Evolutionary conservation across 495 filamentous ascomycete genomes (phyloP), one percentile per base, ranked within the genome.

Genomic region (Immersiella caudata): DNA sequence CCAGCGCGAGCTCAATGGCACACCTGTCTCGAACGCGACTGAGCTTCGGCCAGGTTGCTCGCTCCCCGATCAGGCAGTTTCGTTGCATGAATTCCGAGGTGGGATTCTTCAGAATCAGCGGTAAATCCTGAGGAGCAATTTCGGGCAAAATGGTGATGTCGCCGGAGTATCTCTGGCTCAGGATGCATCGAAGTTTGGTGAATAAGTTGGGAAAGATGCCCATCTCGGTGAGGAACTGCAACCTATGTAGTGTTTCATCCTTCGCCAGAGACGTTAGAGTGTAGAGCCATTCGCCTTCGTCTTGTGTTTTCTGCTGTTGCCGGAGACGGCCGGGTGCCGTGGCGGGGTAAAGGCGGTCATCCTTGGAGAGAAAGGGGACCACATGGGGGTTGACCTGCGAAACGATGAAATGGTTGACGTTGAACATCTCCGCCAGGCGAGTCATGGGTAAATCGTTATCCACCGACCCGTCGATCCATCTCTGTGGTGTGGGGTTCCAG

Each of bases 331-430:
- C 79, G 27, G 80, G 77, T n/a, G 74, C 74, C 29, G 78, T 70
- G 40, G 76, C 73, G 14, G 77, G 73, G 29, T 79, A 79, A 0
- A 84, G 79, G 12, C 85, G 84, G 64, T 91, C 89, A 65, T 94
- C 89, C 70, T 89, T 91, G 24, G 85, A 78, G 20, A 97, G 81
- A 68, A 98, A 97, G 7, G 94, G 93, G 0, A 96, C 89, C 29
- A 97, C 91, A 70, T 97, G 94, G 0, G 94, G 94, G 72, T 97
- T 97, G 55, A 96, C 93, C 74, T 98, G 94, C 0, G 93, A 97
- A 33, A 97, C 94, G 73, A 98, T 97, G 74, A 97, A 97, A 74
- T 97, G 93, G 74, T 97, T 98, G 78, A 97, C 93, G 73, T 97
- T 97, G 79, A 97, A 97, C 91, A 97, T 94, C 70, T 97, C 94